These are phyloP conservation scores for Verruconis gallopava DNA, from an alignment of 2,329 filamentous ascomycete genomes.

Conservation along the genomic window DNA sequence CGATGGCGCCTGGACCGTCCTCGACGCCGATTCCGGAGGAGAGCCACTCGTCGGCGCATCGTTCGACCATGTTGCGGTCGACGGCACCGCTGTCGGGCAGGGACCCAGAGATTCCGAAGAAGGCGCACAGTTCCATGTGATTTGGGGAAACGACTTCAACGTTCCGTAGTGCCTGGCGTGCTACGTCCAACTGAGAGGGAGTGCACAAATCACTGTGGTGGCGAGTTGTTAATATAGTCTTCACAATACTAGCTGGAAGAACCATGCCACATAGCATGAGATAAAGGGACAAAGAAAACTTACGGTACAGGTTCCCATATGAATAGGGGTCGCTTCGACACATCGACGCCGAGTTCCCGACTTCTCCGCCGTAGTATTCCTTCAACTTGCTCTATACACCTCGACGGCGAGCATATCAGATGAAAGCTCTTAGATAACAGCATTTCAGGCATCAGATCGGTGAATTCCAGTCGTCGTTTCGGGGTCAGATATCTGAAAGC, in stretches of 20 bases:
- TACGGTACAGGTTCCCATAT: slow-evolving; percentile 91
- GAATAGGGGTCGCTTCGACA: slow-evolving; percentile 47
- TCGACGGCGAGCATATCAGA: slow-evolving; percentile 66
- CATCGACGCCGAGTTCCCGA: slow-evolving; percentile 18
- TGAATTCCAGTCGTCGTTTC: slow-evolving; percentile 66
- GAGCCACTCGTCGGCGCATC: slow-evolving; percentile 26
- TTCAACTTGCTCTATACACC: slow-evolving; percentile 63
- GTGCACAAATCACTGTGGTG: slow-evolving; percentile 60
- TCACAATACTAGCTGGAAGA: no score
- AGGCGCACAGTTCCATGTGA: slow-evolving; percentile 72
- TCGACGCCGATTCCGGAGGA: slow-evolving; percentile 22
- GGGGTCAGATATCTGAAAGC: slow-evolving; percentile 81
- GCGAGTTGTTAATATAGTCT: no score
- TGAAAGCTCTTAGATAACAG: slow-evolving; percentile 70
- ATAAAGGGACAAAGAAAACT: no score
- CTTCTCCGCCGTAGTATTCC: slow-evolving; percentile 48
- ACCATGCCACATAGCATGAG: no score
- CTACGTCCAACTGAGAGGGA: slow-evolving; percentile 45
- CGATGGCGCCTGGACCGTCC: slow-evolving; percentile 40
- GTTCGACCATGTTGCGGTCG: slow-evolving; percentile 26
- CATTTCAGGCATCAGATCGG: slow-evolving; percentile 53
- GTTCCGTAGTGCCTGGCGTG: slow-evolving; percentile 37
- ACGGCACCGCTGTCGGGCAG: slow-evolving; percentile 26
- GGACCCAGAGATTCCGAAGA: slow-evolving; percentile 49
- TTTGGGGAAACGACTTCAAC: slow-evolving; percentile 64